Percentiles rank a stretch among this genome's conserved stretches.
Evolutionary conservation across 441 rosid genomes (phyloP).

Genomic region (Monsonia emarginata): DNA sequence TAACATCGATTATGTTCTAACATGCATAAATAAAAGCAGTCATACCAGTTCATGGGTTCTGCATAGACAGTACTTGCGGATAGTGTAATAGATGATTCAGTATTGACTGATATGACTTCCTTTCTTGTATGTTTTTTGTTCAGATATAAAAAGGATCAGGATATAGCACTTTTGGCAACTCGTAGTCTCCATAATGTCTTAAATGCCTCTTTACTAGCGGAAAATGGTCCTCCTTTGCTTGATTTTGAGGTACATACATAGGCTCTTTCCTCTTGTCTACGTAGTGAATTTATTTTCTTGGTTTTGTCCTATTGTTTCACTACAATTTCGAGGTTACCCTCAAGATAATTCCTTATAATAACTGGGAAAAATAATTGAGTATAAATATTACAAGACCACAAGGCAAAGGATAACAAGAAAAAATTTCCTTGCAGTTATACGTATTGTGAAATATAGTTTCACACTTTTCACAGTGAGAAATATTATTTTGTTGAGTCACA

Average conservation of each 20-base stretch:
- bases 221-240: constrained; percentile 96
- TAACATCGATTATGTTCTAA: not conserved
- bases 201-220: constrained; percentile 68
- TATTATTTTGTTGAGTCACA: not conserved
- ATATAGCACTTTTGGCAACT: constrained; percentile 71
- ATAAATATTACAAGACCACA: not conserved
- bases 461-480: not conserved
- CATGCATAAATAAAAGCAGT: not conserved
- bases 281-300: not conserved
- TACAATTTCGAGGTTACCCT: constrained; percentile 1
- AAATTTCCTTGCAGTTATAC: not conserved
- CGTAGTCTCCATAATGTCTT: constrained; percentile 72
- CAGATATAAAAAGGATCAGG: constrained; percentile 83
- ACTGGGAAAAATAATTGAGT: not conserved
- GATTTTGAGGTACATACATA: constrained; percentile 77
- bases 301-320: not conserved
- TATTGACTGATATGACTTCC: not conserved
- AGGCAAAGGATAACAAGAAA: constrained; percentile 1
- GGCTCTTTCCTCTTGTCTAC: not conserved
- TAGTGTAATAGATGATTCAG: not conserved
- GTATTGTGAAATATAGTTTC: not conserved
- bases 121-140: constrained; percentile 15
- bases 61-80: not conserved
- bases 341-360: not conserved
- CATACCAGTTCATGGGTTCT: not conserved